These are phyloP conservation scores for Secale cereale DNA, from an alignment of 176 grass and related monocot genomes.

Conservation along the genomic window DNA sequence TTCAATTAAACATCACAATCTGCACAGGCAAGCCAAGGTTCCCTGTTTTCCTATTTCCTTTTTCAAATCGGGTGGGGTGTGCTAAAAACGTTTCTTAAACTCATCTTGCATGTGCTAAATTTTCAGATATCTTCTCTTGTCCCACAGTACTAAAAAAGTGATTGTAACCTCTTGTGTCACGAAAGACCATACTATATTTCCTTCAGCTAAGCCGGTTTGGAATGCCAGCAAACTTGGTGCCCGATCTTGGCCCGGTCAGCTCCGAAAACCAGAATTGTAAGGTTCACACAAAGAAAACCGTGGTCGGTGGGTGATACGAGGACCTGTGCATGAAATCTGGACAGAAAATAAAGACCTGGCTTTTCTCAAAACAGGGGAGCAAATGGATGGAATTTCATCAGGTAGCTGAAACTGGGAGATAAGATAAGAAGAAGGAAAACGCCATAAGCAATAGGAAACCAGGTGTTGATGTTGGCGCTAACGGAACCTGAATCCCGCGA, in stretches of 20 bases:
- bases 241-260: conserved; percentile 9
- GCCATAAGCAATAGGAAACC: too few species aligned
- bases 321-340: background rate
- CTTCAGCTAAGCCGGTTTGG: conserved; percentile 1
- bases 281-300: background rate
- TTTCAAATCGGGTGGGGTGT: background rate
- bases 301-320: background rate
- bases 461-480: too few species aligned
- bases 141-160: background rate
- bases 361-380: background rate
- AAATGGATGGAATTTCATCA: background rate
- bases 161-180: background rate
- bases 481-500: too few species aligned
- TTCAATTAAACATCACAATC: background rate
- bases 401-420: background rate
- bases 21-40: background rate
- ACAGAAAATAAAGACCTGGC: background rate
- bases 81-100: conserved; percentile 24
- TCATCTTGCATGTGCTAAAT: background rate
- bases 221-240: conserved; percentile 29
- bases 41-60: background rate
- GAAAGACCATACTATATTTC: background rate
- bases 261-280: conserved; percentile 16
- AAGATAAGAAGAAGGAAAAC: too few species aligned
- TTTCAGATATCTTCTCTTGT: background rate